Base-by-base conservation (phyloP, 2,329 filamentous ascomycete genomes). In the Alternaria dauci region DNA sequence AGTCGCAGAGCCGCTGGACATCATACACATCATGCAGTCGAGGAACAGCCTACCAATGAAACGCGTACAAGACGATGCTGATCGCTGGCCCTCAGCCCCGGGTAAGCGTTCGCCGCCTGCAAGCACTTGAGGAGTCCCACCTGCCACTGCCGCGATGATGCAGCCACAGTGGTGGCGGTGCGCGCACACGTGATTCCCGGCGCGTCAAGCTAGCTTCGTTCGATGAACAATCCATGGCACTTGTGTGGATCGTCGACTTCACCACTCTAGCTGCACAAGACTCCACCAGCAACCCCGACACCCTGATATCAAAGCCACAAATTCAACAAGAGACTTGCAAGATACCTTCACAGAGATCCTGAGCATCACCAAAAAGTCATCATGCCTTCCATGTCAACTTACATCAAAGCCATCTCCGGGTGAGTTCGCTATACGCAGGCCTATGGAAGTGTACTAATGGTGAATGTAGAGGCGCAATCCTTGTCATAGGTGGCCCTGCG, bases 401-500 rank as follows among this genome's bases (percentile, higher is more conserved):
- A 72, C 56, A 65, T 76, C 58, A 78, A 78, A 61, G 75, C 75
- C 65, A 67, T 77, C 65, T 63, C 69, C 62, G 73, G 68, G 75
- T 78, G 69, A 50, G 73, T 68, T 42, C 28, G 54, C 53, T 47
- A 42, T 42, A 53, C 52, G 32, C 38, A 36, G 23, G 47, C n/a
- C 34, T 52, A 34, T 56, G 55, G 65, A 53, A 55, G 39, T 47
- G 44, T 23, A 39, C 67, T 76, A 53, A 79, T 62, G 51, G 39
- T 20, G 11, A 54, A 34, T 23, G 43, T 71, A 97, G 94, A 60
- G 92, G 91, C 70, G 84, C 83, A 42, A 79, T 84, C 47, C 84
- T 95, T 70, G 89, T 88, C 73, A 85, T 97, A 61, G 95, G 95
- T 53, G 95, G 95, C 4, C 95, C 95, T 25, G 90, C 91, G 16